These are phyloP conservation scores for Tagetes erecta DNA, from an alignment of 129 eudicot species.

Conservation along the genomic window DNA sequence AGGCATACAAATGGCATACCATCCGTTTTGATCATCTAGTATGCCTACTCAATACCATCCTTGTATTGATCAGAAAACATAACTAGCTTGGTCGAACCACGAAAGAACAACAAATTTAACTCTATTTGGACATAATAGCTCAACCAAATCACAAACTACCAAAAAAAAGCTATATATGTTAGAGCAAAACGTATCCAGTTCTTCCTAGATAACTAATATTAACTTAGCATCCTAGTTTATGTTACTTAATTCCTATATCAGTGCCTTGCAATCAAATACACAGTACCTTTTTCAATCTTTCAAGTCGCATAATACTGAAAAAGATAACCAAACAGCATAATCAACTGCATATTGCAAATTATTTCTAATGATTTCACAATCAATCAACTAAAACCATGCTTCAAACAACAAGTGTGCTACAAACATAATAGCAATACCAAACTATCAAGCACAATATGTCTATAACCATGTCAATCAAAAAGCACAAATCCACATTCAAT, in stretches of 20 bases:
- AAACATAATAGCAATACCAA: too few relatives aligned
- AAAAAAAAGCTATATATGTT: neutral
- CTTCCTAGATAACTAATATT: neutral
- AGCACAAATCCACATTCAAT: conserved; percentile 5
- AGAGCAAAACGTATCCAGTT: neutral
- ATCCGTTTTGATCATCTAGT: neutral
- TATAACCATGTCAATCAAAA: conserved; percentile 4
- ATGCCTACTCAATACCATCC: neutral
- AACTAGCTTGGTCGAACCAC: neutral
- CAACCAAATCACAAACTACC: neutral
- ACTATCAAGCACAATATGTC: neutral
- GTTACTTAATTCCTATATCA: too few relatives aligned
- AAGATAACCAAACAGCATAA: neutral
- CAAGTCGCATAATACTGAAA: neutral
- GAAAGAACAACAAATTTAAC: neutral
- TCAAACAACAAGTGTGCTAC: neutral
- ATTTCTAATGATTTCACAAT: too few relatives aligned
- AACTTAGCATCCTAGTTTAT: neutral
- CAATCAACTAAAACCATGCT: too few relatives aligned
- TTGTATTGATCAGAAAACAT: neutral
- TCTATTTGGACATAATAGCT: neutral
- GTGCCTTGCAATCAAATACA: too few relatives aligned
- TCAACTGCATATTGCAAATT: neutral
- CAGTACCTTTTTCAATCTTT: too few relatives aligned
- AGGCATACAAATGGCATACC: neutral